Percentiles rank a stretch among this genome's conserved stretches.
These are phyloP conservation scores for Penicillium sp. DNA, from an alignment of 2,329 filamentous ascomycete genomes.

Conservation along the genomic window DNA sequence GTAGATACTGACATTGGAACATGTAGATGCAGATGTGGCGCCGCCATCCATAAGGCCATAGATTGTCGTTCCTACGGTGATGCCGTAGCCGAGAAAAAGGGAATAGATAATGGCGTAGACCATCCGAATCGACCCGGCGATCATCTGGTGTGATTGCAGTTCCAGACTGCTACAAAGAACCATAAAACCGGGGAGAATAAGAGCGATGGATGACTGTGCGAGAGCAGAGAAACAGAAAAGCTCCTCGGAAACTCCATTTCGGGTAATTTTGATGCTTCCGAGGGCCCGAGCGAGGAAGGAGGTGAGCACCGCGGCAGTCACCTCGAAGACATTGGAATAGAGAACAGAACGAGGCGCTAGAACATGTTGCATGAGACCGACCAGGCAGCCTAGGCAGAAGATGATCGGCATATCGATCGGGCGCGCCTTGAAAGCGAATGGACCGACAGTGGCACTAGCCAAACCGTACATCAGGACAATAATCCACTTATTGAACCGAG, in stretches of 20 bases:
- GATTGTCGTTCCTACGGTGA: slow-evolving; percentile 68
- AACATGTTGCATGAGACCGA: slow-evolving; percentile 76
- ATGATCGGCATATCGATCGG: slow-evolving; percentile 79
- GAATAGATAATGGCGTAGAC: slow-evolving; percentile 78
- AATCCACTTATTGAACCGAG: slow-evolving; percentile 60
- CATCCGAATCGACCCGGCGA: slow-evolving; percentile 75
- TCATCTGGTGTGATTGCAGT: slow-evolving; percentile 70
- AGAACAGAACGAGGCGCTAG: slow-evolving; percentile 75
- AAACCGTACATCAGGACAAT: slow-evolving; percentile 73
- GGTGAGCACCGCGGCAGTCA: slow-evolving; percentile 67
- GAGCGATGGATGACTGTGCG: slow-evolving; percentile 72
- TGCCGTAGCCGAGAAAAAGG: slow-evolving; percentile 73
- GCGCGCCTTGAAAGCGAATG: slow-evolving; percentile 79
- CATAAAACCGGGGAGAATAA: slow-evolving; percentile 73
- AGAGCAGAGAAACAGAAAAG: slow-evolving; percentile 75
- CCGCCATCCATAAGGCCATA: slow-evolving; percentile 64
- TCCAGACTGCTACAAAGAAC: slow-evolving; percentile 67
- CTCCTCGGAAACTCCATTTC: slow-evolving; percentile 41
- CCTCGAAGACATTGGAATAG: slow-evolving; percentile 68
- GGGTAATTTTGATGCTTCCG: slow-evolving; percentile 62
- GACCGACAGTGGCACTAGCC: slow-evolving; percentile 75
- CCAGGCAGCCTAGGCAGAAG: slow-evolving; percentile 74
- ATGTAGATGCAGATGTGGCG: slow-evolving; percentile 56
- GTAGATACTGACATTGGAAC: slow-evolving; percentile 58
- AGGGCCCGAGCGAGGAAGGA: slow-evolving; percentile 72